These are phyloP conservation scores for Penicillium goetzii DNA, from an alignment of 495 filamentous ascomycete species.

Conservation along the genomic window DNA sequence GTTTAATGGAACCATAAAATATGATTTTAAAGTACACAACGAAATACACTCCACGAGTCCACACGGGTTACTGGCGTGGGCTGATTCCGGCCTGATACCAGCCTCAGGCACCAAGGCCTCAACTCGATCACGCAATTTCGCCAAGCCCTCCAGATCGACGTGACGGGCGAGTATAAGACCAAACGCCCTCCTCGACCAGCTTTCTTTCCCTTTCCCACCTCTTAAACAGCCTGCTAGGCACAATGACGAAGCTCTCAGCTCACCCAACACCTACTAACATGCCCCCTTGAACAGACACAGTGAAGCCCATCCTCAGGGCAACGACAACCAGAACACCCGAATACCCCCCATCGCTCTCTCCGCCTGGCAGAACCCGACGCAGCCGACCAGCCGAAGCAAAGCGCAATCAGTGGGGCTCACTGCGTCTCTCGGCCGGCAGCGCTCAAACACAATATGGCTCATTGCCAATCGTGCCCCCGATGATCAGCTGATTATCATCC, in stretches of 20 bases:
- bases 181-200: slow-evolving; percentile 21
- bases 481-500: slow-evolving; percentile 3
- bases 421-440: slow-evolving; percentile 24
- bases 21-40: background rate
- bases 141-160: slow-evolving; percentile 39
- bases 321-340: background rate
- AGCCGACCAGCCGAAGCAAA: slow-evolving; percentile 33
- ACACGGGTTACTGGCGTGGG: no score
- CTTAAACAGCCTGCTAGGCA: background rate
- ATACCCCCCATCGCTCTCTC: background rate
- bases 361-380: slow-evolving; percentile 23
- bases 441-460: background rate
- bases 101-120: slow-evolving; percentile 12
- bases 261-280: background rate
- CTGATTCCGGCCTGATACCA: background rate
- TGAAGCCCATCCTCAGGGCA: background rate
- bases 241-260: slow-evolving; percentile 6
- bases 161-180: slow-evolving; percentile 38
- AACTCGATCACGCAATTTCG: slow-evolving; percentile 46
- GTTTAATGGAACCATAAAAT: no score
- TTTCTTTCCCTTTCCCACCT: slow-evolving; percentile 22
- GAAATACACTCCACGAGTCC: no score
- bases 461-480: slow-evolving; percentile 6
- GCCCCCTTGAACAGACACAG: slow-evolving; percentile 8
- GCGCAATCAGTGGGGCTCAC: slow-evolving; percentile 24